Percentiles rank a stretch among this genome's conserved stretches.
Evolutionary conservation across 2,329 filamentous ascomycete species (phyloP).

Genomic region (Moelleriella libera): DNA sequence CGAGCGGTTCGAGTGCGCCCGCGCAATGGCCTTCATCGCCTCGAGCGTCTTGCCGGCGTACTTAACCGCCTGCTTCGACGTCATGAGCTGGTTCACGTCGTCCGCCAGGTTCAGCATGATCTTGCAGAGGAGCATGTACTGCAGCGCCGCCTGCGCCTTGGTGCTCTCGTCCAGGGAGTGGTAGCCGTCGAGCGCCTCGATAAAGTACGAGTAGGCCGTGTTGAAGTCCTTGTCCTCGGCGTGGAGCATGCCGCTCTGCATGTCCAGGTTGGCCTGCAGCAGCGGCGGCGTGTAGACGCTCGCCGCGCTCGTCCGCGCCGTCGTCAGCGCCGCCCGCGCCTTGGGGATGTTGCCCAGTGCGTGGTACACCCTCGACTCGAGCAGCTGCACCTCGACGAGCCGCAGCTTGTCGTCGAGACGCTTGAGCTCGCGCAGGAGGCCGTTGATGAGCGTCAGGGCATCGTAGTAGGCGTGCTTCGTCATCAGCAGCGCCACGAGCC

Average conservation of each 20-base stretch:
- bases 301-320: conserved; percentile 85
- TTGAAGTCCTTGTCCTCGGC: conserved; percentile 99
- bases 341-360: conserved; percentile 94
- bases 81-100: conserved; percentile 90
- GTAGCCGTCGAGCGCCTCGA: conserved; percentile 95
- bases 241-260: conserved; percentile 98
- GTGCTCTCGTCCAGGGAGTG: conserved; percentile 76
- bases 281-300: conserved; percentile 94
- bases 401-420: conserved; percentile 97
- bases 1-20: conserved; percentile 87
- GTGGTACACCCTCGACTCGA: conserved; percentile 95
- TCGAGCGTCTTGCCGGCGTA: conserved; percentile 93
- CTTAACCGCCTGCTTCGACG: conserved; percentile 90
- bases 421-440: conserved; percentile 90
- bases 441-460: conserved; percentile 90
- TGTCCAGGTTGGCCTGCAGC: conserved; percentile 90
- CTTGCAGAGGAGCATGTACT: conserved; percentile 99
- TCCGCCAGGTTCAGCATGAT: conserved; percentile 97
- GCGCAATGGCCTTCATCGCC: conserved; percentile 97
- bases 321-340: conserved; percentile 85
- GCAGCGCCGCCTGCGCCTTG: conserved; percentile 90
- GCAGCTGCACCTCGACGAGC: conserved; percentile 90
- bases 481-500: conserved; percentile 89
- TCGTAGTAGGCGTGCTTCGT: conserved; percentile 97
- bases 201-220: conserved; percentile 97